These are phyloP conservation scores for Fomitopsis pinicola DNA, from an alignment of 1,284 basidiomycete genomes.

Conservation along the genomic window DNA sequence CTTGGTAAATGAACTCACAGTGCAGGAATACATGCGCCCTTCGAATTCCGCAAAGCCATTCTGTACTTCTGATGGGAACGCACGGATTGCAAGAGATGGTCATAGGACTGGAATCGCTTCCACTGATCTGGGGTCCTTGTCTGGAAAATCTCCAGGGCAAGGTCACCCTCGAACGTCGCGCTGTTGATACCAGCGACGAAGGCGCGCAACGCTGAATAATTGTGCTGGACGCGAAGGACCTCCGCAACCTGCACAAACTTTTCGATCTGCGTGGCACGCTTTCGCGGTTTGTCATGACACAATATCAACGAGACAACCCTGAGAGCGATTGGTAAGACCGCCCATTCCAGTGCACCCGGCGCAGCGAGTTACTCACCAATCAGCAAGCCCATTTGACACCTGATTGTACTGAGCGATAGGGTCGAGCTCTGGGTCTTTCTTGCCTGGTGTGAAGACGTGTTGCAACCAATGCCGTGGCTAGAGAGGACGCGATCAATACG, in stretches of 20 bases:
- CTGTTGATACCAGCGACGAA: constrained; percentile 82
- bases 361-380: constrained; percentile 48
- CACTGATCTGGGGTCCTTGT: constrained; percentile 55
- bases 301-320: constrained; percentile 75
- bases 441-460: constrained; percentile 63
- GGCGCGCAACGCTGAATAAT: constrained; percentile 77
- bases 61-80: constrained; percentile 77
- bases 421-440: constrained; percentile 58
- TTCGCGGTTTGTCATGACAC: constrained; percentile 66
- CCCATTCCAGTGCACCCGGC: background rate
- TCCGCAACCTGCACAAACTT: constrained; percentile 75
- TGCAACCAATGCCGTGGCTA: constrained; percentile 80
- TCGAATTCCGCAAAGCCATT: constrained; percentile 73
- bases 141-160: constrained; percentile 66
- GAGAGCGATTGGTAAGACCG: background rate
- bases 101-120: constrained; percentile 73
- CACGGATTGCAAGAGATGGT: constrained; percentile 66
- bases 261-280: constrained; percentile 68
- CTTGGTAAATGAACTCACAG: constrained; percentile 43
- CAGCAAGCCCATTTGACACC: constrained; percentile 71
- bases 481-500: constrained; percentile 6
- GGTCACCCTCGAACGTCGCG: constrained; percentile 65
- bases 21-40: constrained; percentile 78
- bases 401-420: constrained; percentile 65
- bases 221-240: constrained; percentile 63